Base-by-base conservation (phyloP, 179 eudicot species). In the Camellia oleifera region DNA sequence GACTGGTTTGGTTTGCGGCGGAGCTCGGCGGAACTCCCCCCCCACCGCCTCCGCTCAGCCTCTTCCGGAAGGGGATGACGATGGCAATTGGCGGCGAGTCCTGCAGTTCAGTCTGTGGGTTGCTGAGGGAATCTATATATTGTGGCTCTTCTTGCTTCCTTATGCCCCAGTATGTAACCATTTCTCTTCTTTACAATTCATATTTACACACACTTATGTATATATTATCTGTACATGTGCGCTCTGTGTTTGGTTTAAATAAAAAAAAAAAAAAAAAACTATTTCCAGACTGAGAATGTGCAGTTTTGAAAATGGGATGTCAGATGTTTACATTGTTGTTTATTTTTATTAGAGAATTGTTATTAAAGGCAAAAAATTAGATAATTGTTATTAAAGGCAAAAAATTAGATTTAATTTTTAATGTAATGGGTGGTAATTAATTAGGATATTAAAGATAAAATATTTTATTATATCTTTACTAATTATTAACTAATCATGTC, bases 131-230 rank as follows among this genome's bases (percentile, higher is more conserved):
- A 83, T 91, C 56, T 95, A 95, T 80, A 82, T 95, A 62, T 17
- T 90, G 40, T 95, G 99, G 99, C 97, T 95, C 63, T 95, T 95
- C 81, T 82, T 95, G 64, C 98, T 94, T 81, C 99, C 99, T 26
- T 95, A 83, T 84, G 99, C 99, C 61, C 99, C 99, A 79, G 98
- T 95, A 85, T 74, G 80, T 72, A 50, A 18, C 42, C 8, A 23
- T 3, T 3, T 66, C 26, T 45, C 11, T 70, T 18, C 60, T 32
- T 26, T 45, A 48, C 11, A 63, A 7, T 42, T 2, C 2, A 12
- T 60, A 44, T 45, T 9, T 18, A 18, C 4, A 2, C 20, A 3
- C 15, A 12, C 4, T 11, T 7, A 5, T 23, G 12, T 11, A 17
- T 72, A 15, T 14, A 4, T 77, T 3, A 12, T 1, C 0, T 42